These are phyloP conservation scores for Caryocar brasiliense DNA, from an alignment of 441 rosid genomes.

Conservation along the genomic window DNA sequence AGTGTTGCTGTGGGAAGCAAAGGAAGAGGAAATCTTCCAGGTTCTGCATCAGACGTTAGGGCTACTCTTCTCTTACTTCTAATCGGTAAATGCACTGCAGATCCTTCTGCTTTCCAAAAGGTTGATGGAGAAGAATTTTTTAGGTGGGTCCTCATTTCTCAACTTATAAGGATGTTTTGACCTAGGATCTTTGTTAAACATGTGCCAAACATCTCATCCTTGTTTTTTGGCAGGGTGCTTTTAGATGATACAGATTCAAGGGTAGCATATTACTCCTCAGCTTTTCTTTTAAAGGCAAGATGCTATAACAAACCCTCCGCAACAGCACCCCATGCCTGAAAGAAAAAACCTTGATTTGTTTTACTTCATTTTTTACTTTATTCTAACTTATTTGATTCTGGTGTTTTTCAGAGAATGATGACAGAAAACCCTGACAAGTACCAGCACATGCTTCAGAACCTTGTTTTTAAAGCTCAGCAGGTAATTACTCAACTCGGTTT, in stretches of 20 bases:
- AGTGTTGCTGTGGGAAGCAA: slow-evolving; percentile 99
- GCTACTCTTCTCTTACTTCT: slow-evolving; percentile 85
- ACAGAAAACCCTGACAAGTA: slow-evolving; percentile 89
- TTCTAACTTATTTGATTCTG: slow-evolving; percentile 14
- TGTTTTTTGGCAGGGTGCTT: slow-evolving; percentile 60
- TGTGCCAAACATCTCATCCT: slow-evolving; percentile 6
- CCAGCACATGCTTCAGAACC: slow-evolving; percentile 94
- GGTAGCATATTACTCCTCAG: slow-evolving; percentile 94
- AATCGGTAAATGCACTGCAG: slow-evolving; percentile 92
- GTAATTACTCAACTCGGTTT: slow-evolving; percentile 22
- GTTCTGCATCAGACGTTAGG: slow-evolving; percentile 92
- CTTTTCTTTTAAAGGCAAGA: slow-evolving; percentile 93
- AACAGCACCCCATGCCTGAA: no score
- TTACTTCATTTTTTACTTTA: slow-evolving; percentile 1
- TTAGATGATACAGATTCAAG: slow-evolving; percentile 95
- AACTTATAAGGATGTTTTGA: slow-evolving; percentile 9
- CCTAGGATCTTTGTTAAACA: not conserved
- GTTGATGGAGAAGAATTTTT: slow-evolving; percentile 93
- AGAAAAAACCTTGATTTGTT: not conserved
- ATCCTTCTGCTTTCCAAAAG: slow-evolving; percentile 77
- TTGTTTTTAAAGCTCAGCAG: slow-evolving; percentile 94
- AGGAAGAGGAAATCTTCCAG: slow-evolving; percentile 97
- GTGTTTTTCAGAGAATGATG: slow-evolving; percentile 84
- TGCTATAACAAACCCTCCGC: slow-evolving; percentile 1
- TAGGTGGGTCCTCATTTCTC: slow-evolving; percentile 40